Evolutionary conservation across 306 rosid species (phyloP).

Genomic region (Fragaria nilgerrensis): DNA sequence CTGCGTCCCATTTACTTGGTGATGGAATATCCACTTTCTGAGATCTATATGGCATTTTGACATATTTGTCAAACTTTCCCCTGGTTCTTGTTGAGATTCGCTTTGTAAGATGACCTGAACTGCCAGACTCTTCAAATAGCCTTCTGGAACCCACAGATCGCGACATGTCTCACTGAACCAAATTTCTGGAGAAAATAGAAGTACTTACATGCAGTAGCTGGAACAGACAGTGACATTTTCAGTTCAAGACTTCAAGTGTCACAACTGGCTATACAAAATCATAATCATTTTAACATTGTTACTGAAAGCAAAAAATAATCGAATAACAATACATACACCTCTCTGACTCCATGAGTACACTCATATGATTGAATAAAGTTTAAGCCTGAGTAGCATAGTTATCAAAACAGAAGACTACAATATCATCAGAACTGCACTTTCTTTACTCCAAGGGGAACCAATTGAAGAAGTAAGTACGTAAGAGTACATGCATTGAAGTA

Average conservation of each 20-base stretch:
- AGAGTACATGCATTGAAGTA: not conserved
- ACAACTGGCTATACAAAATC: not conserved
- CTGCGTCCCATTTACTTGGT: not conserved
- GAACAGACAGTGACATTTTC: not conserved
- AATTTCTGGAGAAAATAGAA: conserved; percentile 1
- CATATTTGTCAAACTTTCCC: not conserved
- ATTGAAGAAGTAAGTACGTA: not conserved
- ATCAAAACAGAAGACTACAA: not conserved
- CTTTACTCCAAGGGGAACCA: not conserved
- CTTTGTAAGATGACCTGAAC: conserved; percentile 5
- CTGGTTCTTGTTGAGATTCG: not conserved
- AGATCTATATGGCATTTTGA: not conserved
- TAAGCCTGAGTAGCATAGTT: not conserved
- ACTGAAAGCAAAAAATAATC: not conserved
- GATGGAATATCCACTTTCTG: not conserved
- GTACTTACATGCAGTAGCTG: not conserved
- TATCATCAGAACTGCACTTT: not conserved
- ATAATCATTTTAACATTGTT: not conserved
- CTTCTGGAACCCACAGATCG: not conserved
- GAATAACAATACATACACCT: too few relatives aligned
- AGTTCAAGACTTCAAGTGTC: not conserved
- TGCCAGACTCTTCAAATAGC: not conserved
- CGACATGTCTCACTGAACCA: conserved; percentile 2
- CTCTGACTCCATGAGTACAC: not conserved
- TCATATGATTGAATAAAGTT: not conserved